Percentiles rank a stretch among this genome's conserved stretches.
Conservation (phyloP, 805 yeast genomes). For the Candida ortonii region DNA sequence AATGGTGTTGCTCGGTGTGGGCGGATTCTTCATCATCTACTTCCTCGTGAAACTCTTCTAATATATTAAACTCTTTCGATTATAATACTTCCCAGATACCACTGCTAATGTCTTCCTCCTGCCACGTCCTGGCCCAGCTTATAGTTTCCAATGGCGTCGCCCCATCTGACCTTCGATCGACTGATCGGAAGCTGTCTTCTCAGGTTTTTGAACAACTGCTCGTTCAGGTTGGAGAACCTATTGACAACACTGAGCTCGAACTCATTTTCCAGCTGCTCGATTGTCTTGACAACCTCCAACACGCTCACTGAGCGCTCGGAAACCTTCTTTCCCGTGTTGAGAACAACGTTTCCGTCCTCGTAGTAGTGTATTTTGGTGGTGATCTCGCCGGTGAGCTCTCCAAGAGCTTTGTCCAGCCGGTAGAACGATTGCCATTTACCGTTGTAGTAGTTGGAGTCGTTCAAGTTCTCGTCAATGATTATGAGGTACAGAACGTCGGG, state of each 20-base stretch:
- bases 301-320: constrained; percentile 24
- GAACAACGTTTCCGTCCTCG: constrained; percentile 93
- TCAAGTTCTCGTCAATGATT: constrained; percentile 68
- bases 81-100: background rate
- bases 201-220: constrained; percentile 73
- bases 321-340: constrained; percentile 46
- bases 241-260: constrained; percentile 59
- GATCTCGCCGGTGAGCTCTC: constrained; percentile 50
- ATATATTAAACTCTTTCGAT: too few relatives aligned
- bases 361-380: constrained; percentile 81
- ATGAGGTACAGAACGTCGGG: constrained; percentile 39
- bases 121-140: constrained; percentile 80
- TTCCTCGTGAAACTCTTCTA: constrained; percentile 47
- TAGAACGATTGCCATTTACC: constrained; percentile 85
- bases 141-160: constrained; percentile 85
- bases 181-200: constrained; percentile 92
- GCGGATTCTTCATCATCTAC: constrained; percentile 55
- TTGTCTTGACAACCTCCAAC: constrained; percentile 39
- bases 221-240: constrained; percentile 71
- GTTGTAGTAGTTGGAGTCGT: constrained; percentile 78
- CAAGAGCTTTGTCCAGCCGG: constrained; percentile 34
- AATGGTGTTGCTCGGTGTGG: constrained; percentile 55
- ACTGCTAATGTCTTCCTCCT: constrained; percentile 36
- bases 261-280: constrained; percentile 54
- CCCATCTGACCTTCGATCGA: constrained; percentile 92